These are phyloP conservation scores for Vigna reflexopilosa DNA, from an alignment of 306 rosid genomes.

Conservation along the genomic window DNA sequence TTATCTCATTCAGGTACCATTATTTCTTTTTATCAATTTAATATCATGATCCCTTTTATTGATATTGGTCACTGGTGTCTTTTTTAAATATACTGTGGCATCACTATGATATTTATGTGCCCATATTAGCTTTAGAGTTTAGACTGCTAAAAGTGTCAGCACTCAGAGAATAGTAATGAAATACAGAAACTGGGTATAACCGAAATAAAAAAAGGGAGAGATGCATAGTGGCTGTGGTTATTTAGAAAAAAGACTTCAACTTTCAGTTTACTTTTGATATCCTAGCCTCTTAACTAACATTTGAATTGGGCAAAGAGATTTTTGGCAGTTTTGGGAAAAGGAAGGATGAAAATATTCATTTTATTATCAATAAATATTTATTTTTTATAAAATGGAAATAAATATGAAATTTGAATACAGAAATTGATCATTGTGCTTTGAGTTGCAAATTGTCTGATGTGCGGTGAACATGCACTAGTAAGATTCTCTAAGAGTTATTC, in stretches of 20 bases:
- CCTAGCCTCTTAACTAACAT: too few relatives aligned
- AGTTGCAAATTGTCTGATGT: slow-evolving; percentile 8
- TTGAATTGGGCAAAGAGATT: background rate
- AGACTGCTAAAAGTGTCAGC: background rate
- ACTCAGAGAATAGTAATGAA: background rate
- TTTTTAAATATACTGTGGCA: slow-evolving; percentile 7
- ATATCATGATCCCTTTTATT: slow-evolving; percentile 3
- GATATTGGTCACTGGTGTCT: slow-evolving; percentile 18
- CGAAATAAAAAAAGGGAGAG: background rate
- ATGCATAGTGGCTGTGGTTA: background rate
- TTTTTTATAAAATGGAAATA: background rate
- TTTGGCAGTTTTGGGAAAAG: background rate
- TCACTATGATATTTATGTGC: slow-evolving; percentile 17
- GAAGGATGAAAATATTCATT: background rate
- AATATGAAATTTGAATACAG: background rate
- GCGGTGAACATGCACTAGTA: background rate
- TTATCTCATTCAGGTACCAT: slow-evolving; percentile 87
- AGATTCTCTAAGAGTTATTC: background rate
- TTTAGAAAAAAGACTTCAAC: background rate
- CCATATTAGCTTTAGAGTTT: slow-evolving; percentile 23
- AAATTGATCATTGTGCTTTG: slow-evolving; percentile 2
- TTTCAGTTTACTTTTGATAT: background rate
- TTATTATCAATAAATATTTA: background rate
- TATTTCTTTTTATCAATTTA: slow-evolving; percentile 2
- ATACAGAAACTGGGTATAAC: background rate